These are phyloP conservation scores for Ogataea hybrid DNA, from an alignment of 1,139 yeast species.

Conservation along the genomic window DNA sequence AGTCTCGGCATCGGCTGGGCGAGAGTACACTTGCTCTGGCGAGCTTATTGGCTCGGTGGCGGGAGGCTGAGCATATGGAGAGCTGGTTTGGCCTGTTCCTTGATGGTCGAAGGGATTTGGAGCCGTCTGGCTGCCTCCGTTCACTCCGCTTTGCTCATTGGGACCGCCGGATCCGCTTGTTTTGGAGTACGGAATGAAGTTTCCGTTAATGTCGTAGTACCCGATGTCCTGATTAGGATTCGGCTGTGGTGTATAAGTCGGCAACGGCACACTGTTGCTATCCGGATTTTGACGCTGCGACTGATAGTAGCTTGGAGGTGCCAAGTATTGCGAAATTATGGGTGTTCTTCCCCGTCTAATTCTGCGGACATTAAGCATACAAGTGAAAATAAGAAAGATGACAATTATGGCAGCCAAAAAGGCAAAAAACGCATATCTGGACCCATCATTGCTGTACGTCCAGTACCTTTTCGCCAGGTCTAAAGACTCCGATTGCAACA, in stretches of 20 bases:
- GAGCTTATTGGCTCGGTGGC: conserved; percentile 5
- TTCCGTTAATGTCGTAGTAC: conserved; percentile 71
- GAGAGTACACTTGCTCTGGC: conserved; percentile 16
- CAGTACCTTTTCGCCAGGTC: conserved; percentile 28
- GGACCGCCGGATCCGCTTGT: conserved; percentile 2
- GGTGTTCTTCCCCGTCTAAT: conserved; percentile 64
- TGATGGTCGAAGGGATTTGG: not conserved
- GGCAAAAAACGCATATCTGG: conserved; percentile 59
- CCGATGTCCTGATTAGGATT: conserved; percentile 72
- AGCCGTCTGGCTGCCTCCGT: not conserved
- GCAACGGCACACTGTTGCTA: conserved; percentile 51
- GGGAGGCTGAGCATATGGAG: conserved; percentile 4
- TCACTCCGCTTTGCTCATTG: conserved; percentile 1
- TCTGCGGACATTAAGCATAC: conserved; percentile 61
- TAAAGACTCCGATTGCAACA: conserved; percentile 1
- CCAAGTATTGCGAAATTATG: conserved; percentile 81
- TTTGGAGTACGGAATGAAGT: conserved; percentile 40
- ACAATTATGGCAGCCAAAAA: conserved; percentile 48
- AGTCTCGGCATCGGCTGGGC: conserved; percentile 12
- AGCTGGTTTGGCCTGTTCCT: conserved; percentile 5
- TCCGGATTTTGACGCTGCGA: conserved; percentile 57
- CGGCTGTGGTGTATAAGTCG: conserved; percentile 63
- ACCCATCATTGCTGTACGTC: conserved; percentile 22
- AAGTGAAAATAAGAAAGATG: conserved; percentile 48
- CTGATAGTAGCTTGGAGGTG: conserved; percentile 84